Percentiles rank a stretch among this genome's conserved stretches.
phyloP scores from a whole-genome alignment of 192 early-diverging fungal species.

The Obelidium mucronatum region DNA sequence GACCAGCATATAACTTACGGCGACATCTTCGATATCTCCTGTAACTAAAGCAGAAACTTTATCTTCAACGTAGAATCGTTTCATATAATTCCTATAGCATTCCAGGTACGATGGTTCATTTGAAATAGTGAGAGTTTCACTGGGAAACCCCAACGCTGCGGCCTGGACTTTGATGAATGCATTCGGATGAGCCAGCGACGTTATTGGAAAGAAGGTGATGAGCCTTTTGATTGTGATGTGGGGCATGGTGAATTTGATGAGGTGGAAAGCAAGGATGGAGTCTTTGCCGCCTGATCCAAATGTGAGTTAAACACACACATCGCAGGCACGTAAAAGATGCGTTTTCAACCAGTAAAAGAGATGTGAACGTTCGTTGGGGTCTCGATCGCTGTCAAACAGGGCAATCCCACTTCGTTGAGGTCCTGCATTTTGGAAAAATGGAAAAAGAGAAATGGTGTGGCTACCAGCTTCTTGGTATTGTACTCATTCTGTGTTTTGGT shows the following conservation, averaged over 20 bases:
- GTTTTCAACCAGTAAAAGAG: background rate
- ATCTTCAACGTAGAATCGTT: background rate
- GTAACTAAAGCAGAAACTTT: background rate
- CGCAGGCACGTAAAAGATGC: too few relatives aligned
- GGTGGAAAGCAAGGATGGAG: background rate
- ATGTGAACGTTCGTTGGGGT: background rate
- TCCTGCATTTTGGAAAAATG: background rate
- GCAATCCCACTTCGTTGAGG: background rate
- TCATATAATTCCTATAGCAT: conserved; percentile 4
- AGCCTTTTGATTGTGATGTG: background rate
- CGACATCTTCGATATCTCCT: conserved; percentile 24
- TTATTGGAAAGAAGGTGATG: conserved; percentile 18
- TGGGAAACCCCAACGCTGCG: background rate
- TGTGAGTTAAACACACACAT: too few relatives aligned
- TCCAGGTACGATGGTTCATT: background rate
- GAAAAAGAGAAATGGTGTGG: background rate
- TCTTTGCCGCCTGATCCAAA: conserved; percentile 16
- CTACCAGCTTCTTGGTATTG: too few relatives aligned
- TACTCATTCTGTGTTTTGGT: too few relatives aligned
- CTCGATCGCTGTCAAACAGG: background rate
- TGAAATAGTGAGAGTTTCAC: background rate
- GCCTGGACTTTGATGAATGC: conserved; percentile 23
- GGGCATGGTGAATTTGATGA: conserved; percentile 5
- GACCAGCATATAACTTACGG: background rate
- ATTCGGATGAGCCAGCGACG: conserved; percentile 2